Evolutionary conservation across 1,284 basidiomycete species (phyloP).

Genomic region (Melampsora larici-populina): DNA sequence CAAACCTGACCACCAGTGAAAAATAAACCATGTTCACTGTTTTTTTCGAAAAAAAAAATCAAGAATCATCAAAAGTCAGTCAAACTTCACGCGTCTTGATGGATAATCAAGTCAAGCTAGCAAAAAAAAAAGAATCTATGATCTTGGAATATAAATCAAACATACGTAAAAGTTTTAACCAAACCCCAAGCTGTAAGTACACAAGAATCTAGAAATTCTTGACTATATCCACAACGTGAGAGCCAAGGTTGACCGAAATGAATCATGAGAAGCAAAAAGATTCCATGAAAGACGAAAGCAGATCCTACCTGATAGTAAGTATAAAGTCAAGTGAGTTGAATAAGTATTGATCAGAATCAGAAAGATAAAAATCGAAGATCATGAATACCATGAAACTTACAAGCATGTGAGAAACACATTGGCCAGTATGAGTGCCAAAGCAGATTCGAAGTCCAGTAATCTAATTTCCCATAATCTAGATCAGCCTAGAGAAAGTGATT

Average conservation of each 20-base stretch:
- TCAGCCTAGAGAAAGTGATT: background rate
- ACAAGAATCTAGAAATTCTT: constrained; percentile 87
- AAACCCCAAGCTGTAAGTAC: constrained; percentile 68
- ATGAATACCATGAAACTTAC: constrained; percentile 4
- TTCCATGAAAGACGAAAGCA: constrained; percentile 69
- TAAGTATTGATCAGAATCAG: background rate
- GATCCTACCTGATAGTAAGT: constrained; percentile 46
- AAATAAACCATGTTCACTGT: constrained; percentile 19
- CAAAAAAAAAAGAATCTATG: constrained; percentile 43
- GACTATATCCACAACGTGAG: constrained; percentile 58
- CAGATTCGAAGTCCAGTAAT: constrained; percentile 66
- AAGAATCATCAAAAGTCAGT: no score
- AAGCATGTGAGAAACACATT: constrained; percentile 66
- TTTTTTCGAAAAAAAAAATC: background rate
- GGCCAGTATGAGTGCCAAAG: constrained; percentile 66
- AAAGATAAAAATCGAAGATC: background rate
- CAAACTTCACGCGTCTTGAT: no score
- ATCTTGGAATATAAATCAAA: no score
- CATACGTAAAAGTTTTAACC: constrained; percentile 89
- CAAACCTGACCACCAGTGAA: constrained; percentile 61
- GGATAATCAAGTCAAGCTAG: constrained; percentile 46
- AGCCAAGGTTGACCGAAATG: constrained; percentile 81
- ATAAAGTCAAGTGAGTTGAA: constrained; percentile 5
- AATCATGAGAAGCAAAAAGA: constrained; percentile 76
- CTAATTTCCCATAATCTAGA: constrained; percentile 50